phyloP scores from a whole-genome alignment of 257 asterid genomes.

The Rhazya stricta region DNA sequence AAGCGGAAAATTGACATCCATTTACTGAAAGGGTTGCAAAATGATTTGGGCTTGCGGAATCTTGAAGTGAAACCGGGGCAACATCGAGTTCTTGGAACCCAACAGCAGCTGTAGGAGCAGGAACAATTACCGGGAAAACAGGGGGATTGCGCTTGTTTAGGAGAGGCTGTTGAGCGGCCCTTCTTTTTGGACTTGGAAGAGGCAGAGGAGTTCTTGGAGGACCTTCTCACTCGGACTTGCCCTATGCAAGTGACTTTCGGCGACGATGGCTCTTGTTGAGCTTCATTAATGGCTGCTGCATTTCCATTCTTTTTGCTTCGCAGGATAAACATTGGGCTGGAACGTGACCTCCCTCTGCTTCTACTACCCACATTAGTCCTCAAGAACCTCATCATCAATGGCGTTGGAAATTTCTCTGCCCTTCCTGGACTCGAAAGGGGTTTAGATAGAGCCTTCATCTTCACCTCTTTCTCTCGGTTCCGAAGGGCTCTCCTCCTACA shows the following conservation, averaged over 20 bases:
- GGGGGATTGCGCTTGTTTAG: background rate
- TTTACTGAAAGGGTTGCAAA: constrained; percentile 25
- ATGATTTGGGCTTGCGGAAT: constrained; percentile 20
- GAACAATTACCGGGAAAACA: background rate
- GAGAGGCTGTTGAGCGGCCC: background rate
- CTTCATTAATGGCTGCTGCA: constrained; percentile 22
- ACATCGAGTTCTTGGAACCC: constrained; percentile 23
- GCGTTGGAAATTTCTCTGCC: constrained; percentile 79
- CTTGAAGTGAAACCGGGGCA: constrained; percentile 20
- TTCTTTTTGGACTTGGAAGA: constrained; percentile 6
- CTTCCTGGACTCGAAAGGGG: constrained; percentile 72
- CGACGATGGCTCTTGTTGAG: constrained; percentile 66
- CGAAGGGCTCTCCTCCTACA: background rate
- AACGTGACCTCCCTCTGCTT: constrained; percentile 62
- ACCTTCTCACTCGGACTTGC: constrained; percentile 67
- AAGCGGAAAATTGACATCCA: constrained; percentile 40
- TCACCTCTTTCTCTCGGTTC: background rate
- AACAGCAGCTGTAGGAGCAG: constrained; percentile 19
- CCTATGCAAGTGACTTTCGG: constrained; percentile 93
- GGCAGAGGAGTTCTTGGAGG: constrained; percentile 10
- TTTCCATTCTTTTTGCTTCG: constrained; percentile 31
- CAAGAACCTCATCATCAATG: constrained; percentile 68
- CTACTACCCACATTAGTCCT: constrained; percentile 63
- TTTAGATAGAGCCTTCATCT: constrained; percentile 50
- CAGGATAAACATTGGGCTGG: constrained; percentile 64